Evolutionary conservation across 306 rosid genomes (phyloP), one percentile per base, ranked within the genome.

Genomic region (Fragaria iinumae): DNA sequence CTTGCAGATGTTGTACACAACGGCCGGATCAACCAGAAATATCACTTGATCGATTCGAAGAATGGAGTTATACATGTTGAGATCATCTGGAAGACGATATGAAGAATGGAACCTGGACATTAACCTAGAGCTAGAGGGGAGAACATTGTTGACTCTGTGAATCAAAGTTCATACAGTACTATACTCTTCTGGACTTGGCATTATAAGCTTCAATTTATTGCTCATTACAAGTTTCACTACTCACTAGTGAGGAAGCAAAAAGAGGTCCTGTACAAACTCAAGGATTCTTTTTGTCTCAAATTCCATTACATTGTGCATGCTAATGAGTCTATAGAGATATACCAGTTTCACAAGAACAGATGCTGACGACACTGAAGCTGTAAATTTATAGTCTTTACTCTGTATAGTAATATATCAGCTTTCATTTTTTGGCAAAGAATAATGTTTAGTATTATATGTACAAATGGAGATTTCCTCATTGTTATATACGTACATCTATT

Each of bases 61-160:
- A 90, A 95, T 71, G 97, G 97, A 79, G 84, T 57, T 50, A 76
- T 95, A 29, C 97, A 90, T 63, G 77, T 89, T 78, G 98, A 95
- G 72, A 84, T 90, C 27, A 47, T 84, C 49, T 90, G 97, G 97
- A 86, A 80, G 65, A 83, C 78, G 23, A 65, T 78, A 83, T 88
- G 87, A 89, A 76, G 71, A 44, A 62, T n/a, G 23, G 23, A 18
- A 23, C 47, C 21, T 9, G 43, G 43, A 32, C 25, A 9, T 27
- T 5, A 3, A 60, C 38, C 2, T 27, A 8, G 12, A 50, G 2
- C 16, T 39, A 39, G 7, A 23, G 11, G 27, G 10, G 2, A 53
- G 25, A 53, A 53, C 57, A 52, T 6, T 52, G 57, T 18, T 17
- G 8, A 21, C 23, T 39, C 8, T 34, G 4, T 36, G 69, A 36